A percentile compares a stretch with the other conserved stretches of the same genome.
Evolutionary conservation across 768 basidiomycete genomes (phyloP).

Genomic region (Grammothele lineata): DNA sequence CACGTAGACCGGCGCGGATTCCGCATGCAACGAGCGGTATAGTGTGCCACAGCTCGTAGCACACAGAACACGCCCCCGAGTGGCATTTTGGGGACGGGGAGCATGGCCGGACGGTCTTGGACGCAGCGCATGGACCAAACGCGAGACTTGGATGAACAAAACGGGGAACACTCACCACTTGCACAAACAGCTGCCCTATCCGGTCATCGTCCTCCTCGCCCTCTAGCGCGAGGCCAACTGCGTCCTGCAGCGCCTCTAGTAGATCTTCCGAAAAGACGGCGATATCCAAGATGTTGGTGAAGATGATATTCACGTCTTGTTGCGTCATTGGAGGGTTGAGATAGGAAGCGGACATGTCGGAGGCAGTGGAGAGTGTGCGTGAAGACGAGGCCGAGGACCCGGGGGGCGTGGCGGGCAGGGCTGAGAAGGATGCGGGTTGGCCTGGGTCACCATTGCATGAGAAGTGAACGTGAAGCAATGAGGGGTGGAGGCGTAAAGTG

Average conservation of each 20-base stretch:
- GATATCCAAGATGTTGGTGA: conserved; percentile 72
- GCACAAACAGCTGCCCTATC: conserved; percentile 46
- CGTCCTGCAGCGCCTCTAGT: conserved; percentile 58
- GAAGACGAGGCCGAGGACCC: conserved; percentile 50
- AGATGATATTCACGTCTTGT: conserved; percentile 69
- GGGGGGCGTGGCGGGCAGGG: conserved; percentile 30
- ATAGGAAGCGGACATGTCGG: conserved; percentile 38
- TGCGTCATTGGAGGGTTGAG: conserved; percentile 57
- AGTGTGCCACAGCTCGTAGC: too few species aligned
- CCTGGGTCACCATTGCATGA: conserved; percentile 31
- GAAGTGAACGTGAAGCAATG: too few species aligned
- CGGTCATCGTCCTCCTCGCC: conserved; percentile 45
- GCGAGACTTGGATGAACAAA: conserved; percentile 3
- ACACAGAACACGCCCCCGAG: too few species aligned
- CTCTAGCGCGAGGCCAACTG: conserved; percentile 58
- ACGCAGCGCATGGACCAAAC: too few species aligned
- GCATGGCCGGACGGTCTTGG: too few species aligned
- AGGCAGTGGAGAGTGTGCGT: conserved; percentile 48
- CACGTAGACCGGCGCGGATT: too few species aligned
- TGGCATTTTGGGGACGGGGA: too few species aligned
- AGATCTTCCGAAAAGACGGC: conserved; percentile 69
- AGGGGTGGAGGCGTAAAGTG: too few species aligned
- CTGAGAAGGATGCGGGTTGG: conserved; percentile 36
- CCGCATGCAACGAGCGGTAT: too few species aligned
- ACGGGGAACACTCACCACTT: conserved; percentile 46